Evolutionary conservation across 208 protist genomes (phyloP), one percentile per base, ranked within the genome.

Genomic region (Trypanosoma platydactyli): DNA sequence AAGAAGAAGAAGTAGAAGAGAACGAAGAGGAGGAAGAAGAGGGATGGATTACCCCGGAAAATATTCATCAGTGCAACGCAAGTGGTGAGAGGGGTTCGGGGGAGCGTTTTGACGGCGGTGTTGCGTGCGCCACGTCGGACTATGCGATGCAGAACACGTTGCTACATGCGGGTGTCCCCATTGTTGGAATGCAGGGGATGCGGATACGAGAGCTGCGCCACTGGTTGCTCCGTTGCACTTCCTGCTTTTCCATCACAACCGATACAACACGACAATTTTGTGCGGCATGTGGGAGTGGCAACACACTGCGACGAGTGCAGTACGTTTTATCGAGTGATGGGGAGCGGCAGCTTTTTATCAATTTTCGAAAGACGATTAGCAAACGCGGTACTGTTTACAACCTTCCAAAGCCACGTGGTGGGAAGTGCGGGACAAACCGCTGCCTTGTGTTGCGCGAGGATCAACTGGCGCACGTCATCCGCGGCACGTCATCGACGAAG

Each of bases 61-160:
- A 98, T 70, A 90, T 97, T 50, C 73, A 89, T 54, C 18, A 74
- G 1, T 40, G 25, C 49, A 45, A 48, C 68, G 6, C 49, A 79
- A 46, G 24, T 2, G 46, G 33, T 42, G 24, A 30, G n/a, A 49
- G 35, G 13, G 42, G 64, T 24, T 52, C 63, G 15, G 68, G 62
- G 13, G 80, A 84, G 55, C 38, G 54, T 4, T 93, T 95, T 57
- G 71, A 69, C 16, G 85, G 81, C 16, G 86, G 89, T 44, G 88
- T 97, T 64, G 91, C 85, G 12, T 97, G 93, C 55, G 86, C 96
- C 15, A 97, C 95, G 38, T 97, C 94, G n/a, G 95, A 98, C 74
- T 98, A 92, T 71, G 89, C 95, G 24, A 96, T 98, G 91, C 94
- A 98, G 74, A 98, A 98, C 81, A 93, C 91, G 20, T 71, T 97